Conservation (phyloP, 2,329 filamentous ascomycete species). For the Aspergillus texensis region DNA sequence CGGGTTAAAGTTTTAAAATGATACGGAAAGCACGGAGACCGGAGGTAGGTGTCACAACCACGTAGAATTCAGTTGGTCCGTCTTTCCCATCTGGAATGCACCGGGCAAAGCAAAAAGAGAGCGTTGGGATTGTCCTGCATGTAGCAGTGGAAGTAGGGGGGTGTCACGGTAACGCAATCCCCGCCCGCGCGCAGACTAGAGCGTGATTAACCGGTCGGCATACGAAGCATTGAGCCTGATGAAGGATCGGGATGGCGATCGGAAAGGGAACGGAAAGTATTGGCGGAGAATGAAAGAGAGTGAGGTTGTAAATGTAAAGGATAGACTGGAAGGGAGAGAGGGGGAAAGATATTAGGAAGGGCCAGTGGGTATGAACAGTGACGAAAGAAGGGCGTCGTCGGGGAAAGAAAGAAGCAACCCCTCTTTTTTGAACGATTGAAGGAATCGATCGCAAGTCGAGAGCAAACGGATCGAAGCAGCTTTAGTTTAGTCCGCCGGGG, state of each 20-base stretch:
- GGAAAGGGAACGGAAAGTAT: constrained; percentile 13
- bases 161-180: constrained; percentile 19
- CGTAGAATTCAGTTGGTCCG: constrained; percentile 14
- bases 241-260: constrained; percentile 7
- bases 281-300: constrained; percentile 5
- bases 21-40: constrained; percentile 20
- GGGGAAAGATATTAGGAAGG: neutral
- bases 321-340: constrained; percentile 11
- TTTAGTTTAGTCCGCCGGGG: constrained; percentile 5
- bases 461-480: neutral
- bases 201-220: constrained; percentile 20
- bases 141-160: constrained; percentile 12
- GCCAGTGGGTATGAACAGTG: neutral
- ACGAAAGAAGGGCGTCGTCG: constrained; percentile 9
- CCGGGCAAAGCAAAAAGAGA: constrained; percentile 14
- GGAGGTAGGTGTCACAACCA: constrained; percentile 19
- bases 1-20: constrained; percentile 20
- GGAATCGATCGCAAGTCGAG: neutral
- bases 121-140: constrained; percentile 23
- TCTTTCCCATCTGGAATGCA: constrained; percentile 21
- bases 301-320: constrained; percentile 8
- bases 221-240: constrained; percentile 20
- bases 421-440: constrained; percentile 11
- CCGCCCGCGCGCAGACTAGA: constrained; percentile 29
- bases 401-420: constrained; percentile 7